These are phyloP conservation scores for Nicotiana obtusifolia DNA, from an alignment of 257 asterid species.

Conservation along the genomic window DNA sequence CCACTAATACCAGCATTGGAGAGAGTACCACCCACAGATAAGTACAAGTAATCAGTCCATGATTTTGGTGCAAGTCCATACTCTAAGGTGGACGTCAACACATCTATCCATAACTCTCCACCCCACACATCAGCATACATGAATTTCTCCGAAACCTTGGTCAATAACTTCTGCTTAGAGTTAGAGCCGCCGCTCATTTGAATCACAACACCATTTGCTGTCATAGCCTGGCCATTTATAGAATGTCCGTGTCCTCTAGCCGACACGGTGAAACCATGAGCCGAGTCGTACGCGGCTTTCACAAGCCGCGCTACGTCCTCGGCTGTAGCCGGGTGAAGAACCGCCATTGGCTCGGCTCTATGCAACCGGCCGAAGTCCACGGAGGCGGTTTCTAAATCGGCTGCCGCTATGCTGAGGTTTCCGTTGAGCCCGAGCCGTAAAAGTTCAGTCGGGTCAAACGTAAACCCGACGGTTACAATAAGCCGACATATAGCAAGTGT, in stretches of 20 bases:
- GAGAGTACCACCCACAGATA: slow-evolving; percentile 79
- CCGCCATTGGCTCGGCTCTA: slow-evolving; percentile 47
- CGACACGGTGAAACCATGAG: slow-evolving; percentile 48
- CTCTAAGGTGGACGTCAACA: slow-evolving; percentile 44
- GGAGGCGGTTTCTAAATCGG: slow-evolving; percentile 43
- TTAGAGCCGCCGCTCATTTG: slow-evolving; percentile 41
- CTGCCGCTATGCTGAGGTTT: slow-evolving; percentile 38
- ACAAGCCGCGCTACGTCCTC: slow-evolving; percentile 55
- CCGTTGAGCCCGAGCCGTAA: slow-evolving; percentile 36
- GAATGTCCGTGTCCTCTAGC: slow-evolving; percentile 89
- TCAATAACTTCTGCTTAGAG: slow-evolving; percentile 10
- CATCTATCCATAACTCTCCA: slow-evolving; percentile 78
- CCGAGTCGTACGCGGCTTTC: slow-evolving; percentile 50
- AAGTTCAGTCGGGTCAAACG: slow-evolving; percentile 44
- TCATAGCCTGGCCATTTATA: slow-evolving; percentile 71
- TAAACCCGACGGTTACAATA: slow-evolving; percentile 58
- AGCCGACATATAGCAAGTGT: slow-evolving; percentile 53
- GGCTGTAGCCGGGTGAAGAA: slow-evolving; percentile 49
- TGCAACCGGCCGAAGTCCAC: slow-evolving; percentile 50
- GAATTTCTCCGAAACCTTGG: slow-evolving; percentile 38
- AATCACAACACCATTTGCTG: slow-evolving; percentile 44
- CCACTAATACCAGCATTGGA: slow-evolving; percentile 89
- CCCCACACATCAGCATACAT: slow-evolving; percentile 83
- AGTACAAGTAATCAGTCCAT: slow-evolving; percentile 89
- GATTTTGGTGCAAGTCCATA: slow-evolving; percentile 79